Evolutionary conservation across 2,329 filamentous ascomycete genomes (phyloP), one percentile per base, ranked within the genome.

Genomic region (Helminthosporium solani): DNA sequence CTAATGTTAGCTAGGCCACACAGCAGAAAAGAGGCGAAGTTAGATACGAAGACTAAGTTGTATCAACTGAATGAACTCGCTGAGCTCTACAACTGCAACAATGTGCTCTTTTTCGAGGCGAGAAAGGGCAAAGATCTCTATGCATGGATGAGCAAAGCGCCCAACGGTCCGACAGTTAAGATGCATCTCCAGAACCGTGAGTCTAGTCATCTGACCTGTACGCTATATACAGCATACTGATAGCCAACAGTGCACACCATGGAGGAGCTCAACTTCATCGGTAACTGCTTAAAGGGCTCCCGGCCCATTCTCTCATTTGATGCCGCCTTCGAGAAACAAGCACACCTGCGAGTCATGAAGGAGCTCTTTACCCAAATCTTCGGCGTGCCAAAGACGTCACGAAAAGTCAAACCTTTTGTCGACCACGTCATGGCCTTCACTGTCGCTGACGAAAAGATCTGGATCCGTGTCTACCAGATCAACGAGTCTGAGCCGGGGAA

Each of bases 381-480:
- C 67, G 91, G 90, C 49, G 94, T 99, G 0, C 94, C 94, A 2
- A 87, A 91, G 61, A 86, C 86, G 18, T 86, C 91, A 19, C 81
- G 89, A 60, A 95, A 95, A 63, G 86, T 88, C 49, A 99, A 99
- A 75, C 94, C 94, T 3, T 99, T 99, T 63, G 80, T 97, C 52
- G 94, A 99, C 69, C 91, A 94, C 61, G 88, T 99, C 53, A 91
- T 97, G 81, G 86, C 85, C 47, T 95, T 99, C 70, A 95, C 87
- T 47, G 77, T 95, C 25, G 88, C 88, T 3, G 92, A 96, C 64
- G 90, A 88, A 63, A 96, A 95, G 75, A 88, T 99, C 63, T 99
- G 92, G 91, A 84, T 96, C 47, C 84, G 94, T 42, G 90, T 92
- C 64, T 99, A 96, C 73, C 90, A 99, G 73, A 87, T 97, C 68